Evolutionary conservation across 2,329 filamentous ascomycete species (phyloP).

Genomic region (Aspergillus udagawae): DNA sequence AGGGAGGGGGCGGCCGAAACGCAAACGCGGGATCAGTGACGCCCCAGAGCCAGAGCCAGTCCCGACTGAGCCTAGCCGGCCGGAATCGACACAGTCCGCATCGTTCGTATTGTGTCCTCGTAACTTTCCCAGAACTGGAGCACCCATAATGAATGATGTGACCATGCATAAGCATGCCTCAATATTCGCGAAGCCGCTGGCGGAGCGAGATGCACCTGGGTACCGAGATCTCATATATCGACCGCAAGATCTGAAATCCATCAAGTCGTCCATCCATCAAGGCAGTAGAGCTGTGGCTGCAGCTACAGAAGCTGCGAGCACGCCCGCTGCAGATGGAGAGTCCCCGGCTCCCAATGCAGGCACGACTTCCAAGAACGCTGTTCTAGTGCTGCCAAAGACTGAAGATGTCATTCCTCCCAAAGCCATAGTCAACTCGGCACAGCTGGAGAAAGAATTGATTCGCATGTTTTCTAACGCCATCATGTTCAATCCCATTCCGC

Average conservation of each 20-base stretch:
- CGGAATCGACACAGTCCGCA: conserved; percentile 26
- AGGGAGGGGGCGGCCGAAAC: conserved; percentile 31
- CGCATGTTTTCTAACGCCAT: conserved; percentile 98
- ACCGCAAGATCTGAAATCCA: conserved; percentile 73
- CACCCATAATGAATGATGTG: conserved; percentile 71
- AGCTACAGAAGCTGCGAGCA: conserved; percentile 59
- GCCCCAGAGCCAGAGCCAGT: conserved; percentile 25
- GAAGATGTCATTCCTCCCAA: conserved; percentile 79
- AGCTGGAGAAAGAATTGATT: conserved; percentile 87
- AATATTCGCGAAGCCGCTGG: conserved; percentile 72
- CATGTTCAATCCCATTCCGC: conserved; percentile 91
- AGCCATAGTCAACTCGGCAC: conserved; percentile 87
- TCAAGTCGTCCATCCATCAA: conserved; percentile 64
- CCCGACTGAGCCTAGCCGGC: conserved; percentile 23
- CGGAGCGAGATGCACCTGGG: conserved; percentile 70
- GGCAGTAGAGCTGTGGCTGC: conserved; percentile 43
- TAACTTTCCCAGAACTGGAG: conserved; percentile 62
- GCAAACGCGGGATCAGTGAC: conserved; percentile 38
- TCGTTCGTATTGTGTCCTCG: conserved; percentile 41
- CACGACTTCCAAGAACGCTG: conserved; percentile 38
- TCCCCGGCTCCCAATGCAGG: conserved; percentile 30
- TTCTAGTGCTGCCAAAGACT: conserved; percentile 51
- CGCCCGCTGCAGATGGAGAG: conserved; percentile 59
- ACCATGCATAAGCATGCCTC: conserved; percentile 73
- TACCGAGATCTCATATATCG: conserved; percentile 71